phyloP scores from a whole-genome alignment of 352 stramenopile genomes.

The Phytophthora kernoviae region DNA sequence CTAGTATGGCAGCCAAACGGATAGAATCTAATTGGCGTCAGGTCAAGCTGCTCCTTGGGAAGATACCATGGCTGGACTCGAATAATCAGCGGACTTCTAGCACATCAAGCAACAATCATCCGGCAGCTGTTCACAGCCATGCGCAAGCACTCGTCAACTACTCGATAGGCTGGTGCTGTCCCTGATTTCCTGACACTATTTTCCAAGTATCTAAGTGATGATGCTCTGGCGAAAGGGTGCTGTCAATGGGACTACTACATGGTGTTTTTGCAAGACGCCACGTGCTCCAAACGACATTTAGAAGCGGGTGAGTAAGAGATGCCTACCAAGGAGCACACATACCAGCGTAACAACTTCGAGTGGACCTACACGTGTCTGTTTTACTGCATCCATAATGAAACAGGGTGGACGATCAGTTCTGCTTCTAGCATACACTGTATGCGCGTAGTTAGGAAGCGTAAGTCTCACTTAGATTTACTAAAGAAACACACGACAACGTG shows the following conservation, averaged over 20 bases:
- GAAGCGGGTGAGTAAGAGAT: constrained; percentile 4
- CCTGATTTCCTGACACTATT: not conserved
- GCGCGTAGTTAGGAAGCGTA: too few species aligned
- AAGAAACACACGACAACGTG: too few species aligned
- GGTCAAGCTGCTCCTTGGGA: too few species aligned
- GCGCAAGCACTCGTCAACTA: not conserved
- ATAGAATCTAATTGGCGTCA: too few species aligned
- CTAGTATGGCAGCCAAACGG: too few species aligned
- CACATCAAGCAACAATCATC: constrained; percentile 11
- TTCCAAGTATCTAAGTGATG: constrained; percentile 1
- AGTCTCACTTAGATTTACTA: too few species aligned
- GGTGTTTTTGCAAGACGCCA: not conserved
- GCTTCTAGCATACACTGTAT: too few species aligned
- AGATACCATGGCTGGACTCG: not conserved
- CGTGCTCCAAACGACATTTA: not conserved
- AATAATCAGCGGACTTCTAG: constrained; percentile 2
- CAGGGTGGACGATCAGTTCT: too few species aligned
- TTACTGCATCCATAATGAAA: constrained; percentile 3
- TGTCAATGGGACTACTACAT: constrained; percentile 10
- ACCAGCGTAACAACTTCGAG: constrained; percentile 7
- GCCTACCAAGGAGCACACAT: not conserved
- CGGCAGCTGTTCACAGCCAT: constrained; percentile 1
- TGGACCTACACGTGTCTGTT: constrained; percentile 9
- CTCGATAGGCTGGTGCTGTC: not conserved
- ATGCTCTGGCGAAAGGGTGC: constrained; percentile 1